Conservation (phyloP, 768 basidiomycete species). For the Rubroboletus pulcherrimus region DNA sequence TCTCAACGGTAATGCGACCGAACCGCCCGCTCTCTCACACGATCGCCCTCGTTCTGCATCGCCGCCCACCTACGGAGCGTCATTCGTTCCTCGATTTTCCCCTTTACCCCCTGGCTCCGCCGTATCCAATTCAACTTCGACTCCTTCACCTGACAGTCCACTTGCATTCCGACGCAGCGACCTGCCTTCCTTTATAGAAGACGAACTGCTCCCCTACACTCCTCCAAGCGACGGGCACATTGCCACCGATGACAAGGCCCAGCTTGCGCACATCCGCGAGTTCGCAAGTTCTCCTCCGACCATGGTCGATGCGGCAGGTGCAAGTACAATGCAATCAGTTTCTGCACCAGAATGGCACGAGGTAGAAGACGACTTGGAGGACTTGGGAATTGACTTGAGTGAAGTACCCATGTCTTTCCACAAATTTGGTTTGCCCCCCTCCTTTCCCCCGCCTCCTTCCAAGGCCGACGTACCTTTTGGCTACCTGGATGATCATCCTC, state of each 20-base stretch:
- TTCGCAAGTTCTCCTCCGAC: constrained; percentile 52
- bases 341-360: constrained; percentile 57
- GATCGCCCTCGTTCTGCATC: constrained; percentile 25
- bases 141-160: constrained; percentile 12
- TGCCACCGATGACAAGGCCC: constrained; percentile 60
- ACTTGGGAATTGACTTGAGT: constrained; percentile 6
- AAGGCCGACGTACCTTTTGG: constrained; percentile 42
- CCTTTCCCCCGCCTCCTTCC: constrained; percentile 33
- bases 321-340: constrained; percentile 22
- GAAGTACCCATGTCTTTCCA: constrained; percentile 6
- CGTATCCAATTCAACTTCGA: constrained; percentile 2
- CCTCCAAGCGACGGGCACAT: constrained; percentile 49
- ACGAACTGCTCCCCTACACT: constrained; percentile 28
- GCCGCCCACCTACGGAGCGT: constrained; percentile 45
- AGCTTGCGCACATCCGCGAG: constrained; percentile 50
- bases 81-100: constrained; percentile 20
- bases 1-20: background rate
- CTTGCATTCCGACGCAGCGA: constrained; percentile 4
- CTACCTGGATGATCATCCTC: constrained; percentile 34
- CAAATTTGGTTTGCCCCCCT: constrained; percentile 10
- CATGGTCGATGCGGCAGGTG: constrained; percentile 10
- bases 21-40: background rate
- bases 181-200: background rate
- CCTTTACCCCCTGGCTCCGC: constrained; percentile 1
- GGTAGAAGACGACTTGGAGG: constrained; percentile 39